A percentile compares a stretch with the other conserved stretches of the same genome.
phyloP scores from a whole-genome alignment of 108 stramenopile species.

The Cylindrotheca fusiformis region DNA sequence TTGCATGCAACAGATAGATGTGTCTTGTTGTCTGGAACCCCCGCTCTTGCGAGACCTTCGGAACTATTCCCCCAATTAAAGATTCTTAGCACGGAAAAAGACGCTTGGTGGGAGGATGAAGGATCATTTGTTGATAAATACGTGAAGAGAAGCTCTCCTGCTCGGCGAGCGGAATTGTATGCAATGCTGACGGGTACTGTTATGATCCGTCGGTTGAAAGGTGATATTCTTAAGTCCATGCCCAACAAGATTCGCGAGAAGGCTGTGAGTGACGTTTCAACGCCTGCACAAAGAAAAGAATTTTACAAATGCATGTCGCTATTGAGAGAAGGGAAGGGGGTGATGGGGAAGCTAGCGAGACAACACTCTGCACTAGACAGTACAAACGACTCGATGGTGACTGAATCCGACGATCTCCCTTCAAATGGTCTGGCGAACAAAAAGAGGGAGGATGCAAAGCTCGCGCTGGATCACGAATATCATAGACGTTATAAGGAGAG shows the following conservation, averaged over 20 bases:
- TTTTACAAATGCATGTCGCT: constrained; percentile 48
- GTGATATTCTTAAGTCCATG: constrained; percentile 88
- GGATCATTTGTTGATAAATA: constrained; percentile 76
- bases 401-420: constrained; percentile 1
- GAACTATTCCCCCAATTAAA: constrained; percentile 94
- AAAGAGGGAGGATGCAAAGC: neutral
- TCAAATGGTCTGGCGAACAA: neutral
- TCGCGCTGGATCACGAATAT: constrained; percentile 8
- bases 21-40: constrained; percentile 93
- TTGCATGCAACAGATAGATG: constrained; percentile 72
- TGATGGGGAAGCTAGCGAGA: constrained; percentile 62
- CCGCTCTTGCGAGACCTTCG: constrained; percentile 89
- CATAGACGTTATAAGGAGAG: constrained; percentile 6
- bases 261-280: constrained; percentile 52
- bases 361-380: constrained; percentile 20
- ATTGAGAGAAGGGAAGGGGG: constrained; percentile 68
- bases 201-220: constrained; percentile 95
- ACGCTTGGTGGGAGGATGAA: constrained; percentile 73
- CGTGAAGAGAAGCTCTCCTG: constrained; percentile 46
- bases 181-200: constrained; percentile 87
- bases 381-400: neutral
- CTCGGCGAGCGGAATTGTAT: constrained; percentile 84
- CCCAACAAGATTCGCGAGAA: constrained; percentile 81
- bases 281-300: constrained; percentile 37
- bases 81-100: constrained; percentile 63